Conservation (phyloP, 2,329 filamentous ascomycete species). For the Fusarium humuli region DNA sequence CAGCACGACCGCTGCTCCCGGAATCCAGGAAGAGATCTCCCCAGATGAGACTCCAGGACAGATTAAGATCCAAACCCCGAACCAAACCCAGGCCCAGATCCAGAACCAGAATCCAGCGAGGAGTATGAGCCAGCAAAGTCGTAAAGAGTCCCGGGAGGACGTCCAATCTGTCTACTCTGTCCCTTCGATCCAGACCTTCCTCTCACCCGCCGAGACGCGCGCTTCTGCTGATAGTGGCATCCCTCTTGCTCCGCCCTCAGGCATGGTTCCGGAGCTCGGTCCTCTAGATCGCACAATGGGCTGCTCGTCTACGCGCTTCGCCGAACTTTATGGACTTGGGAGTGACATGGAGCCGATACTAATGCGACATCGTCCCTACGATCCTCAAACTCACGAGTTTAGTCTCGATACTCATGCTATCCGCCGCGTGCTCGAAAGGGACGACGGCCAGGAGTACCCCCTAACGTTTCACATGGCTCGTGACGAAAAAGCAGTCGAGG, state of each 20-base stretch:
- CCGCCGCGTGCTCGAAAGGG: constrained; percentile 65
- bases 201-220: constrained; percentile 44
- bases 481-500: constrained; percentile 48
- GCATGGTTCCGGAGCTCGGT: constrained; percentile 31
- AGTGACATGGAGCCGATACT: constrained; percentile 52
- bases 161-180: constrained; percentile 40
- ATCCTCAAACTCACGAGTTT: constrained; percentile 53
- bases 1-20: constrained; percentile 10
- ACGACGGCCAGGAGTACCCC: constrained; percentile 50
- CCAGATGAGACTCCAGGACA: constrained; percentile 22
- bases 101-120: constrained; percentile 18
- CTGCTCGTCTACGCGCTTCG: constrained; percentile 43
- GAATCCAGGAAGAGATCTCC: constrained; percentile 33
- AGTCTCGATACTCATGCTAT: constrained; percentile 72
- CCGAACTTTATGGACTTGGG: constrained; percentile 50
- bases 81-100: constrained; percentile 22
- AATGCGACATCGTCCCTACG: constrained; percentile 62
- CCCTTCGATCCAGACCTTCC: constrained; percentile 42
- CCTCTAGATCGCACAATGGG: constrained; percentile 44
- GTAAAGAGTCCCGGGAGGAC: constrained; percentile 45
- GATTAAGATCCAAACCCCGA: constrained; percentile 14
- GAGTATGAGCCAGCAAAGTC: constrained; percentile 31
- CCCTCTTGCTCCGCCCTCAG: constrained; percentile 30
- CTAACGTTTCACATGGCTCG: constrained; percentile 50
- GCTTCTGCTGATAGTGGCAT: constrained; percentile 42